Percentiles rank a stretch among this genome's conserved stretches.
Evolutionary conservation across 331 rosid genomes (phyloP).

Genomic region (Cucumis variabilis): DNA sequence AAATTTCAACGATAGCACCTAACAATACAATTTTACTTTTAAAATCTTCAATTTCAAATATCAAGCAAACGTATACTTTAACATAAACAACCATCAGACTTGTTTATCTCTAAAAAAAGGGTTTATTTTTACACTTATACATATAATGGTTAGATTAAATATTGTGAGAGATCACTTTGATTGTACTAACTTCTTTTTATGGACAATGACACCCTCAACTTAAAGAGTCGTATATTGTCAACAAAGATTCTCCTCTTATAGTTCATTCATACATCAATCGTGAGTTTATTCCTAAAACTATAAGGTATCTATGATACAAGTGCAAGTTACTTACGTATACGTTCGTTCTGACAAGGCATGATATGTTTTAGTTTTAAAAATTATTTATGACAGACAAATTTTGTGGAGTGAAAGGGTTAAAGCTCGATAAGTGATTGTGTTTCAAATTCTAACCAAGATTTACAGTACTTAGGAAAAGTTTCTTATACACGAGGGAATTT

Average conservation of each 20-base stretch:
- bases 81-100: no score
- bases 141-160: no score
- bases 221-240: neutral
- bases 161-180: no score
- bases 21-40: no score
- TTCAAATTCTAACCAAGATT: neutral
- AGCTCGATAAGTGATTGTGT: neutral
- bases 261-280: neutral
- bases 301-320: neutral
- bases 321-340: neutral
- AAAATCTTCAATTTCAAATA: neutral
- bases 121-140: no score
- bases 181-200: no score
- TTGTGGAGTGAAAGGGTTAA: neutral
- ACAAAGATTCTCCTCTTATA: neutral
- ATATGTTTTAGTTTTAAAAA: neutral
- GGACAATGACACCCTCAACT: no score
- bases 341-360: neutral
- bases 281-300: no score
- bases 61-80: no score
- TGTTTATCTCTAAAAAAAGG: no score
- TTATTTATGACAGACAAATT: neutral
- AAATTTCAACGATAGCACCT: no score
- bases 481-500: neutral
- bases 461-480: neutral